Conservation (phyloP, 2,329 filamentous ascomycete species). For the Aspergillus piperis region DNA sequence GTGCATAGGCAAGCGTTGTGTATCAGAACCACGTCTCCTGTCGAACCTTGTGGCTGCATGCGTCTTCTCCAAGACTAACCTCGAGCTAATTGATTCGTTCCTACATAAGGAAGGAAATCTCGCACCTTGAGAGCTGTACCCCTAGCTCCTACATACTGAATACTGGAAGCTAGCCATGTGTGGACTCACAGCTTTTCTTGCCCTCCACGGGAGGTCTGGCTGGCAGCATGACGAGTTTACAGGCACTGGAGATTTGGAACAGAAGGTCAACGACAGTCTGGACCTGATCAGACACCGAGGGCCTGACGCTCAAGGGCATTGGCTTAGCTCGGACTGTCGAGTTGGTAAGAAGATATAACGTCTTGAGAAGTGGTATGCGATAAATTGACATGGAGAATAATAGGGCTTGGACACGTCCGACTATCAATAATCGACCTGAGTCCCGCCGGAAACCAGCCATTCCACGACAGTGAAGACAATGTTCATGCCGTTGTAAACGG, state of each 20-base stretch:
- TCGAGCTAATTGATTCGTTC: background rate
- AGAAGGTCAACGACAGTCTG: conserved; percentile 34
- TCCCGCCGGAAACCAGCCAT: conserved; percentile 50
- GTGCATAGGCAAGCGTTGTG: background rate
- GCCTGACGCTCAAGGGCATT: conserved; percentile 49
- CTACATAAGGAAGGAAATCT: background rate
- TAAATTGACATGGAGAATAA: background rate
- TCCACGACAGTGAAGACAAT: conserved; percentile 39
- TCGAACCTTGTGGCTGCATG: background rate
- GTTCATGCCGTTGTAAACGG: conserved; percentile 62
- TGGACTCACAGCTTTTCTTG: conserved; percentile 15
- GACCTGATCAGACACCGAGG: conserved; percentile 49
- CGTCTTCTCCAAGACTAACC: background rate
- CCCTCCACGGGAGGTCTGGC: background rate
- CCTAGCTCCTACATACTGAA: background rate
- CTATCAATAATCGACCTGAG: conserved; percentile 57
- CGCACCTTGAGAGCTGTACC: background rate
- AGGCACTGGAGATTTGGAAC: background rate
- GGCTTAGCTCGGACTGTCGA: conserved; percentile 48
- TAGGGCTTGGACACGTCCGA: conserved; percentile 53
- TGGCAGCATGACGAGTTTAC: background rate
- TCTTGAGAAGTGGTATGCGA: no score
- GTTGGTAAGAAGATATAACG: conserved; percentile 36
- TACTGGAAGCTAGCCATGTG: conserved; percentile 5
- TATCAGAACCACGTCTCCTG: background rate